A percentile compares a stretch with the other conserved stretches of the same genome.
phyloP scores from a whole-genome alignment of 1,284 basidiomycete genomes.

The Xanthoconium separans region DNA sequence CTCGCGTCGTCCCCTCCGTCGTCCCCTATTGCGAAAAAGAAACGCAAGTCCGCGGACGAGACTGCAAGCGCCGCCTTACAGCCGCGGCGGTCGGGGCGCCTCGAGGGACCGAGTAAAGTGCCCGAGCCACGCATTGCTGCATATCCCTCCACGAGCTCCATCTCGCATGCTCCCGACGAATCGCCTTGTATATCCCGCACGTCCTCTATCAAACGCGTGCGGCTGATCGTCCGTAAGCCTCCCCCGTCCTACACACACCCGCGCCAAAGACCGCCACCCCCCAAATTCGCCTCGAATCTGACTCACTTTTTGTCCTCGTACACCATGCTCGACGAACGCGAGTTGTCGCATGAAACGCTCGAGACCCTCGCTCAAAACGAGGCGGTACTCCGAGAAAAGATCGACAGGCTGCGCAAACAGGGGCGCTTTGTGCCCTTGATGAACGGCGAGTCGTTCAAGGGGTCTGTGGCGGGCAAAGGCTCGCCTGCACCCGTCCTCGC shows the following conservation, averaged over 20 bases:
- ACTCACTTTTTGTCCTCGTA: constrained; percentile 62
- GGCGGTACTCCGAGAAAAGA: constrained; percentile 51
- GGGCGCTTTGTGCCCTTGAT: constrained; percentile 35
- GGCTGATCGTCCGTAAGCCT: constrained; percentile 67
- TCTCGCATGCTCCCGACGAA: neutral
- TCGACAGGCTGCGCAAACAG: constrained; percentile 45
- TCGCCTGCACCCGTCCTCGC: constrained; percentile 3
- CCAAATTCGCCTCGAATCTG: constrained; percentile 56
- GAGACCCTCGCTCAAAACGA: constrained; percentile 48
- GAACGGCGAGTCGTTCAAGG: constrained; percentile 25
- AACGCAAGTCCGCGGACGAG: constrained; percentile 23
- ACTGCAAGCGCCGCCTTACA: neutral
- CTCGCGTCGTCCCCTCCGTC: constrained; percentile 14
- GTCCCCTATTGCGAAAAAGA: constrained; percentile 26
- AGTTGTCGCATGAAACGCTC: constrained; percentile 44
- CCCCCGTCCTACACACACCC: constrained; percentile 64
- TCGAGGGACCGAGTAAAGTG: constrained; percentile 20
- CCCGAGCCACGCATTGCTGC: constrained; percentile 3
- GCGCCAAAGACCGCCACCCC: constrained; percentile 56
- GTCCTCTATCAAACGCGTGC: constrained; percentile 56
- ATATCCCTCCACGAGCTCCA: neutral
- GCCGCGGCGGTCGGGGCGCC: constrained; percentile 25
- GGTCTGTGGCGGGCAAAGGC: constrained; percentile 9
- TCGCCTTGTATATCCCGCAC: constrained; percentile 8
- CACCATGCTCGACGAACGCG: constrained; percentile 46